Evolutionary conservation across 192 early-diverging fungal species (phyloP), one percentile per base, ranked within the genome.

Genomic region (Coemansia sp.): DNA sequence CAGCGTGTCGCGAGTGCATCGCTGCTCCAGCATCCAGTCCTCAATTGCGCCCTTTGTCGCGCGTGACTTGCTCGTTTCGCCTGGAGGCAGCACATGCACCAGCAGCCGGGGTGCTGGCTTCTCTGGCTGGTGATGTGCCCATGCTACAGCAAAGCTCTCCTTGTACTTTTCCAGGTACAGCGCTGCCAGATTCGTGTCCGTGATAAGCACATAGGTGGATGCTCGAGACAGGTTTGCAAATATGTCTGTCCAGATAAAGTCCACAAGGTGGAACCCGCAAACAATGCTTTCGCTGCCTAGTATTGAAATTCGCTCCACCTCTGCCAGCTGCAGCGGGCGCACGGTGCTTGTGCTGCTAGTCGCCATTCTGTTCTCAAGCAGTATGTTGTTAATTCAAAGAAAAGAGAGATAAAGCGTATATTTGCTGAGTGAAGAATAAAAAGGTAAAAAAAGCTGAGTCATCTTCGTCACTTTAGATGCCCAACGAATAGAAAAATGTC

Each of bases 1-100:
- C 57, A 89, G 88, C 2, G 92, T 91, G 66, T 99, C 96, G 42
- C 96, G 83, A 23, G 94, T 96, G 68, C 94, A 95, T 14, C 82
- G 82, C 41, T 91, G 53, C 15, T 63, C 57, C 16, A 99, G 83
- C 70, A 95, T 83, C 80, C 84, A 99, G 77, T 99, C 94, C 64
- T 99, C 94, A 49, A 96, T 89, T 16, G 72, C 70, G 41, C 81
- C 86, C 79, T 96, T 99, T 18, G 82, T 86, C 38, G 84, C 87
- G 21, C 96, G 76, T 38, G 91, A 92, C 81, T 96, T 97, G 65
- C 84, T 83, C 23, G 82, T 59, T 73, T 98, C 96, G 16, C 94
- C 94, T 3, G 94, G 91, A 28, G 91, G 80, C 56, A 99, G 70
- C 4, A 91, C 80, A 53, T 87, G 86, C 35, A 83, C 78, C 15